Evolutionary conservation across 2,329 filamentous ascomycete genomes (phyloP), one percentile per base, ranked within the genome.

Genomic region (Eutypa lata): DNA sequence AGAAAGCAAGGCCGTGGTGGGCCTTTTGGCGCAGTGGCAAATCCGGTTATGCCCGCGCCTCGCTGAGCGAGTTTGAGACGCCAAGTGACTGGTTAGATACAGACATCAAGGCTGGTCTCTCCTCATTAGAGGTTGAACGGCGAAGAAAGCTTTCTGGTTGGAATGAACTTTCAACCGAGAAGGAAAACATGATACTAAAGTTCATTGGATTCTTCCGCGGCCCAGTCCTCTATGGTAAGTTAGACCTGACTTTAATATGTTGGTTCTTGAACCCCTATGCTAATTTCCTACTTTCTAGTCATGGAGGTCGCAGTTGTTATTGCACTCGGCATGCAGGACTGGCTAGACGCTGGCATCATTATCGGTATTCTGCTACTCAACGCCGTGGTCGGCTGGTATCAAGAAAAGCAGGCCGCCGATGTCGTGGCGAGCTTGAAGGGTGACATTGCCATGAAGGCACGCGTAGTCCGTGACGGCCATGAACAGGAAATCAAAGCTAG

Each of bases 151-250:
- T 80, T 64, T 79, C 77, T 60, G 87, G 87, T 56, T 89, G 73
- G 76, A 90, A 90, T 75, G 87, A 90, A 70, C 76, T 90, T 69
- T 77, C 79, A 28, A 83, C 85, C 31, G 87, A 90, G 76, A 89
- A 89, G 78, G 84, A 86, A 74, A 90, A 89, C 76, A 75, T 89
- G 76, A 80, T 89, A 70, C 70, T 87, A 68, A 86, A 90, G 75
- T 90, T 90, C 75, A 73, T 90, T 62, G 79, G 82, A 68, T 90
- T 87, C 76, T 90, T 90, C 80, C 83, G 77, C 61, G 87, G 87
- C 65, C 87, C 87, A 57, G 87, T 90, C 77, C 82, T 90, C 58
- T 88, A 88, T 74, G 84, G 84, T 88, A 78, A 68, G 81, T 73
- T 37, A 24, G 19, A 1, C 3, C 19, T 13, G 4, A 3, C 6